Evolutionary conservation across 805 yeast genomes (phyloP).

Genomic region (Lipomyces sp.): DNA sequence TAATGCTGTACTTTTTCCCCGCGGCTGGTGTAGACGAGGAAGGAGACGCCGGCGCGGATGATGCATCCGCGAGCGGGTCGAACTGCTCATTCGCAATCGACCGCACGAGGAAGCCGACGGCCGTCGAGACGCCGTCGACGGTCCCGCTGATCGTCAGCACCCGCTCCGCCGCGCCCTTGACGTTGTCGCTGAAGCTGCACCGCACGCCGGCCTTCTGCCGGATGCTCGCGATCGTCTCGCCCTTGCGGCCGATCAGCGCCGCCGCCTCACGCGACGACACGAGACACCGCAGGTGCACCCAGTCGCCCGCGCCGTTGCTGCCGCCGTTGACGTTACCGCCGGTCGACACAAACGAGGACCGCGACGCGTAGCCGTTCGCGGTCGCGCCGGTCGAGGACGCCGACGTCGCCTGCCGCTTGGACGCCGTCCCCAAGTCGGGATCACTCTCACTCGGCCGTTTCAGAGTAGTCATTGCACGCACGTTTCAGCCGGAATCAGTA

Average conservation of each 20-base stretch:
- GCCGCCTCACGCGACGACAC: slow-evolving; percentile 26
- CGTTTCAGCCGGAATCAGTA: too few species aligned
- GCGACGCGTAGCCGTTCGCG: not conserved
- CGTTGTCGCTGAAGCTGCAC: slow-evolving; percentile 17
- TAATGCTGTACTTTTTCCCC: slow-evolving; percentile 3
- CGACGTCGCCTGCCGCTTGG: too few species aligned
- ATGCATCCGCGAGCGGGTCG: not conserved
- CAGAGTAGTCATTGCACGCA: too few species aligned
- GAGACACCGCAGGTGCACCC: slow-evolving; percentile 18
- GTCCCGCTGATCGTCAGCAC: slow-evolving; percentile 17
- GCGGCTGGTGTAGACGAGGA: not conserved
- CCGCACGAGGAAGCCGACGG: not conserved
- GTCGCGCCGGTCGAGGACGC: too few species aligned
- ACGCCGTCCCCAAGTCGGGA: too few species aligned
- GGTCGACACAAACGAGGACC: too few species aligned
- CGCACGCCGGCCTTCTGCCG: slow-evolving; percentile 17
- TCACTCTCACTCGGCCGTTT: too few species aligned
- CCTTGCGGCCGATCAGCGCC: slow-evolving; percentile 21
- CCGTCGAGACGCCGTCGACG: slow-evolving; percentile 11
- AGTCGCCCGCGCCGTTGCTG: slow-evolving; percentile 1
- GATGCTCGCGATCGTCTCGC: slow-evolving; percentile 14
- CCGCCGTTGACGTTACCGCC: not conserved
- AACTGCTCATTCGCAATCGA: not conserved
- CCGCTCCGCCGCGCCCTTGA: slow-evolving; percentile 15
- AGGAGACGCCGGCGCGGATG: not conserved